Percentiles rank a stretch among this genome's conserved stretches.
These are phyloP conservation scores for Plasmodium cynomolgi DNA, from an alignment of 169 alveolate genomes.

Conservation along the genomic window DNA sequence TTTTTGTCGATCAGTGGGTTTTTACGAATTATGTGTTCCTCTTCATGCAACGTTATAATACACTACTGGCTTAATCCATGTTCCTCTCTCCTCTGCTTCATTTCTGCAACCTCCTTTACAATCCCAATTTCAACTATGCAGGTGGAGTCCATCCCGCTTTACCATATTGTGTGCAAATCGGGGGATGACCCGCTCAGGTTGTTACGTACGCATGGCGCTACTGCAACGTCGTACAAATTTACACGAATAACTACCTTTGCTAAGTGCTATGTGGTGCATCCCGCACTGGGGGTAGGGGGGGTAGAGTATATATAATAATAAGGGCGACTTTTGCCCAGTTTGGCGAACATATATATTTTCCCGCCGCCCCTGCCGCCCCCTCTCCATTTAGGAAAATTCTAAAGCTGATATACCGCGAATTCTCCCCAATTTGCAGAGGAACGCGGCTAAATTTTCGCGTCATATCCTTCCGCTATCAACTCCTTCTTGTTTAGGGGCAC, in stretches of 20 bases:
- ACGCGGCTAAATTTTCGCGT: conserved; percentile 87
- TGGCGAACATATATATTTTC: background rate
- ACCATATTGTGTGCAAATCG: background rate
- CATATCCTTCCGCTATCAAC: conserved; percentile 91
- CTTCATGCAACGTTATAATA: background rate
- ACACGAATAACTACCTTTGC: background rate
- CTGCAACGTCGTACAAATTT: background rate
- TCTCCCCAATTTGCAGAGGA: background rate
- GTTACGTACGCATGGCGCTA: background rate
- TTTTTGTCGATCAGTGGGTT: background rate
- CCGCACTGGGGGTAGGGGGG: background rate
- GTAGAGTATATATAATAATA: no score
- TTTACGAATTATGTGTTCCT: background rate
- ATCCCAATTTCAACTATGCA: background rate
- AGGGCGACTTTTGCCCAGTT: background rate
- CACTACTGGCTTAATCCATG: background rate
- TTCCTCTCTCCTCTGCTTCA: background rate
- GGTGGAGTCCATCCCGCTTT: background rate
- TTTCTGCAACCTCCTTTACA: background rate
- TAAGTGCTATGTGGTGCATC: background rate
- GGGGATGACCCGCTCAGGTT: background rate
- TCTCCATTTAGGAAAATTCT: background rate
- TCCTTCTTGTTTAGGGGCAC: conserved; percentile 90
- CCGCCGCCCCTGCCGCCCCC: background rate
- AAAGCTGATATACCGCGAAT: background rate